These are phyloP conservation scores for Citrullus amarus DNA, from an alignment of 306 rosid species.

Conservation along the genomic window DNA sequence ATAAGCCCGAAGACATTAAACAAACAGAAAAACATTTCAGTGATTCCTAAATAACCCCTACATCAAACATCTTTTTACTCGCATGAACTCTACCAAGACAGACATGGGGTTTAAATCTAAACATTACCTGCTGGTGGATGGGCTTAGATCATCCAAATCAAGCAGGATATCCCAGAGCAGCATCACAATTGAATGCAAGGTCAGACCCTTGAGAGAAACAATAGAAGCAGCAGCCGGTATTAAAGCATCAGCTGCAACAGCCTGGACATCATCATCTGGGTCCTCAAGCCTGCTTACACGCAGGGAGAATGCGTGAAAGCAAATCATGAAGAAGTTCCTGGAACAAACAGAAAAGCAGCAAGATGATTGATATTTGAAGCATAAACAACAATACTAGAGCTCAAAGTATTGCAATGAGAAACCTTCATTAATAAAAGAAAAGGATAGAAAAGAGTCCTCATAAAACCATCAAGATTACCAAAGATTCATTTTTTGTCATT, in stretches of 20 bases:
- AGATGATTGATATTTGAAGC: not conserved
- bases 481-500: not conserved
- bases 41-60: no score
- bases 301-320: conserved; percentile 81
- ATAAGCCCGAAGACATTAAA: no score
- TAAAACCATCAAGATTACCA: not conserved
- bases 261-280: conserved; percentile 96
- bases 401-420: no score
- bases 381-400: not conserved
- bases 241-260: conserved; percentile 98
- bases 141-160: conserved; percentile 98
- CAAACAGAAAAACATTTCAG: no score
- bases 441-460: not conserved
- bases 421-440: no score
- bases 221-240: conserved; percentile 78
- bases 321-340: conserved; percentile 84
- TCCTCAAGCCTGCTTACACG: conserved; percentile 92
- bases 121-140: conserved; percentile 91
- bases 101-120: not conserved
- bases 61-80: not conserved
- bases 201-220: conserved; percentile 66
- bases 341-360: conserved; percentile 20
- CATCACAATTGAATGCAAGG: conserved; percentile 78
- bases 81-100: not conserved
- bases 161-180: conserved; percentile 91